Conservation (phyloP, 1,139 yeast species). For the Debaryomyces fabryi region DNA sequence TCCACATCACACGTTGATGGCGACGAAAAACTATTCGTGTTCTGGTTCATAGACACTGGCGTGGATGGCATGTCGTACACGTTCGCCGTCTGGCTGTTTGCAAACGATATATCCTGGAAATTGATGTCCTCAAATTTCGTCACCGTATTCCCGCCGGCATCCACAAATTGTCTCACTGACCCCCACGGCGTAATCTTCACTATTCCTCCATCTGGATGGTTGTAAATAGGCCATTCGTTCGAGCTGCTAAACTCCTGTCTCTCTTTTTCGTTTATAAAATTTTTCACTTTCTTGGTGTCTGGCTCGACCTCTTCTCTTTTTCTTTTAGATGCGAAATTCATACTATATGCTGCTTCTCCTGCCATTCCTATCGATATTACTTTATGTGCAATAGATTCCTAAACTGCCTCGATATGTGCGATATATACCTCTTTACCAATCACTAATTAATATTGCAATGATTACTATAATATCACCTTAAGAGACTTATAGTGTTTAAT, state of each 20-base stretch:
- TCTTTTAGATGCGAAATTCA: conserved; percentile 26
- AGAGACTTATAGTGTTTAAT: neutral
- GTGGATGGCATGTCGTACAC: conserved; percentile 34
- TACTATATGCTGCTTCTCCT: neutral
- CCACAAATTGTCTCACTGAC: conserved; percentile 37
- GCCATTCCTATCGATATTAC: neutral
- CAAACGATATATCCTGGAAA: conserved; percentile 41
- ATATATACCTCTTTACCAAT: neutral
- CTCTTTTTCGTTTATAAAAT: conserved; percentile 23
- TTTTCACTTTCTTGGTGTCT: conserved; percentile 29
- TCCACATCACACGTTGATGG: conserved; percentile 11
- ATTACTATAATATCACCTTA: neutral
- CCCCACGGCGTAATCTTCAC: conserved; percentile 71
- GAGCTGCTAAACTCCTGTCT: conserved; percentile 28
- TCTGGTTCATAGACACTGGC: conserved; percentile 36
- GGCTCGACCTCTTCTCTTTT: conserved; percentile 27
- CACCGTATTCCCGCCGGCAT: conserved; percentile 37
- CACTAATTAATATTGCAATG: neutral
- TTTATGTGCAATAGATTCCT: neutral
- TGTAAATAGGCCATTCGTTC: conserved; percentile 61
- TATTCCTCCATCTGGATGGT: conserved; percentile 67
- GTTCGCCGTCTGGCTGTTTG: conserved; percentile 12
- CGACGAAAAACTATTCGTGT: conserved; percentile 10
- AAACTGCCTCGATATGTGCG: neutral
- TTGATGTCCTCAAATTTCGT: conserved; percentile 48